Percentiles rank a stretch among this genome's conserved stretches.
Conservation (phyloP, 129 eudicot genomes). For the Flaveria ramosissima region DNA sequence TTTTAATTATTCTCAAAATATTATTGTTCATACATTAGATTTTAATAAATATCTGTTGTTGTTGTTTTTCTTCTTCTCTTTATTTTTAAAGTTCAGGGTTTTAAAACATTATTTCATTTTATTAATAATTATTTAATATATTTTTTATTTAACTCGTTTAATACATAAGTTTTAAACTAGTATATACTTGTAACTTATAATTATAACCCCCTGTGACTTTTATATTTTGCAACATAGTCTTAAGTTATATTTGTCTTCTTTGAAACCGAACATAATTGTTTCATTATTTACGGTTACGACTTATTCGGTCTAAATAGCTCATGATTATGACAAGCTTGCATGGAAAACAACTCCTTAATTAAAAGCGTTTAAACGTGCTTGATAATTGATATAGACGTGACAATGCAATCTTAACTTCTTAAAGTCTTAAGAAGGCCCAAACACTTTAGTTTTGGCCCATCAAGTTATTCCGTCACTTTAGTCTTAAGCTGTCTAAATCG, state of each 20-base stretch:
- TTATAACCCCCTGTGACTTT: background rate
- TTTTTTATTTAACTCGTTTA: too few species aligned
- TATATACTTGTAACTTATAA: too few species aligned
- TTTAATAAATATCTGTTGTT: too few species aligned
- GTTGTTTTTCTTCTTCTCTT: too few species aligned
- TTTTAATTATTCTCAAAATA: too few species aligned
- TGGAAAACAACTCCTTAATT: background rate
- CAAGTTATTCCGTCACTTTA: background rate
- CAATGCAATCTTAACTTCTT: background rate
- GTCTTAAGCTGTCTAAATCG: too few species aligned
- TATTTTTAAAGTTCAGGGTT: too few species aligned
- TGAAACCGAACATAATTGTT: background rate
- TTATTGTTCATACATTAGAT: too few species aligned
- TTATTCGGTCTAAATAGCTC: background rate
- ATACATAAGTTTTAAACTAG: too few species aligned
- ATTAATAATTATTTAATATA: too few species aligned
- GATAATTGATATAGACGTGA: conserved; percentile 2
- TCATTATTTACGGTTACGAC: background rate
- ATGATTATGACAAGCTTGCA: conserved; percentile 7
- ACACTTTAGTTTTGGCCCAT: background rate
- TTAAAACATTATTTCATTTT: too few species aligned
- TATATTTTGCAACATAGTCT: background rate
- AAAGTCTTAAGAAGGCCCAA: background rate
- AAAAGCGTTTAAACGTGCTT: background rate
- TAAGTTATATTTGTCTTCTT: background rate